Evolutionary conservation across 352 stramenopile genomes (phyloP).

Genomic region (Phytophthora crassamura): DNA sequence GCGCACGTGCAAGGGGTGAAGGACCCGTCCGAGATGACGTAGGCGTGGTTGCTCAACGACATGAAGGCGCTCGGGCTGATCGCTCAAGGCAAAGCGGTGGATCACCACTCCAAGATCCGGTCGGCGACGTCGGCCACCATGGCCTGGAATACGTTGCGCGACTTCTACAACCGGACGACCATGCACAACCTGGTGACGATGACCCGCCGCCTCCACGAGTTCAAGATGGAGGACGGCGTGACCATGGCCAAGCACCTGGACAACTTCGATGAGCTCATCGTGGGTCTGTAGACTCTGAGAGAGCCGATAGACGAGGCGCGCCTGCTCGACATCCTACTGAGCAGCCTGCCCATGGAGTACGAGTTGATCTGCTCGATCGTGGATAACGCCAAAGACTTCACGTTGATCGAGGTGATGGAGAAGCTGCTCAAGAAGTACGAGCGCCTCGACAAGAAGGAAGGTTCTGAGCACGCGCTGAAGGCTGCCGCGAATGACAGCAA

Average conservation of each 20-base stretch:
- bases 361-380: not conserved
- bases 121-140: too few species aligned
- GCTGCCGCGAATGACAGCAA: too few species aligned
- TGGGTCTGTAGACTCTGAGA: not conserved
- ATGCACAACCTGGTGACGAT: too few species aligned
- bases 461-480: too few species aligned
- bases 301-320: conserved; percentile 9
- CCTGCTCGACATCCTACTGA: conserved; percentile 17
- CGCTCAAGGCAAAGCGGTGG: not conserved
- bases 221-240: not conserved
- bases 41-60: not conserved
- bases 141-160: too few species aligned
- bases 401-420: conserved; percentile 25
- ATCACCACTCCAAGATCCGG: not conserved
- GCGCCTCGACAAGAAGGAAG: conserved; percentile 8
- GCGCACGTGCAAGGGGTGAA: not conserved
- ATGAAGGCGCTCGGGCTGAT: not conserved
- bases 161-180: too few species aligned
- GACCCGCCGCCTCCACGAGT: too few species aligned
- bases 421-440: conserved; percentile 31
- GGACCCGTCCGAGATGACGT: not conserved
- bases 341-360: conserved; percentile 7
- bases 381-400: conserved; percentile 15
- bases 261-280: too few species aligned
- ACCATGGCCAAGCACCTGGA: not conserved